Percentiles rank a stretch among this genome's conserved stretches.
Conservation (phyloP, 495 filamentous ascomycete genomes). For the Tuber magnatum region DNA sequence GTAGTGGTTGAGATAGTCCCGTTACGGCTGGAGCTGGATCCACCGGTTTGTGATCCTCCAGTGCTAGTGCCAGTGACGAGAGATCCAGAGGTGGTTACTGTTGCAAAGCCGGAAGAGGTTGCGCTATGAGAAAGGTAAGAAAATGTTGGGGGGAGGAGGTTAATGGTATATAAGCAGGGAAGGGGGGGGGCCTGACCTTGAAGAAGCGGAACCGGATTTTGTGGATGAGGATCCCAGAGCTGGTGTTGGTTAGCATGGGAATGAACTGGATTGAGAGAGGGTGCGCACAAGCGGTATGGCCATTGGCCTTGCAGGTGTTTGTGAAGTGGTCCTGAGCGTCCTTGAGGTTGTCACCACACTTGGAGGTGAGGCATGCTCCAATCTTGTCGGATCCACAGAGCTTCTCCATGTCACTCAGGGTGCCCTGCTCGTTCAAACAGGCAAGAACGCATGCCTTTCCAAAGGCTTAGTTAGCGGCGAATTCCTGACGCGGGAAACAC, state of each 20-base stretch:
- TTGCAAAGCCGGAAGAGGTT: slow-evolving; percentile 2
- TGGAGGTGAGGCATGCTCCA: slow-evolving; percentile 14
- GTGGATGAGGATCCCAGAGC: neutral
- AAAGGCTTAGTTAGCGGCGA: neutral
- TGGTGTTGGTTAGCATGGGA: neutral
- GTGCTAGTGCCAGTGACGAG: neutral
- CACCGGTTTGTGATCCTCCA: neutral
- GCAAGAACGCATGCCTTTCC: slow-evolving; percentile 24
- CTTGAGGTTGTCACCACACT: slow-evolving; percentile 11
- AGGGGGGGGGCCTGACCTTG: neutral
- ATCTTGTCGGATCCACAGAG: slow-evolving; percentile 19
- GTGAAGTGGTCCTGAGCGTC: slow-evolving; percentile 14
- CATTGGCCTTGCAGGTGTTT: slow-evolving; percentile 12
- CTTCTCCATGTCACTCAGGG: slow-evolving; percentile 11
- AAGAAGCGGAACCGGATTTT: neutral
- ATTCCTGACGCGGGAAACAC: neutral
- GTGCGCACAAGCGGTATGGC: slow-evolving; percentile 21
- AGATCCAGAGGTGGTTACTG: neutral
- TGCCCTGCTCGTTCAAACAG: slow-evolving; percentile 20
- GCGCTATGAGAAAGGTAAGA: neutral
- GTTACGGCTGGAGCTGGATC: neutral
- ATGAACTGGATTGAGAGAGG: neutral
- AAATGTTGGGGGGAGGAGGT: neutral
- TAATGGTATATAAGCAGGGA: neutral
- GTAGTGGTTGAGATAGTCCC: neutral